Base-by-base conservation (phyloP, 371 early-diverging fungal species). In the Rhizopus microsporus region DNA sequence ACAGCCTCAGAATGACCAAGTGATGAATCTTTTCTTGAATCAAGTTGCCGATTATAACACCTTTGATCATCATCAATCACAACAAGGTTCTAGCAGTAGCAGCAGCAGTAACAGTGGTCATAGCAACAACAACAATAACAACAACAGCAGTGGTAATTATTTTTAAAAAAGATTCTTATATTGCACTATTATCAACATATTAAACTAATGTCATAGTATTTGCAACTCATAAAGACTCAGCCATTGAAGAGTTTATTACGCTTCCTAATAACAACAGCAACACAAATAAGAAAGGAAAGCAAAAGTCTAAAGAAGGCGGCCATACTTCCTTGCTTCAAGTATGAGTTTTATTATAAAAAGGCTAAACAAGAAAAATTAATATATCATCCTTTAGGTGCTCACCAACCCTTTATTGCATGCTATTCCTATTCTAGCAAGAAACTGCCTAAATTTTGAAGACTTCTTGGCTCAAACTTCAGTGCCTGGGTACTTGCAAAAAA, bases 321-420 rank as follows among this genome's bases (percentile, higher is more conserved):
- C 67, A 67, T 39, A 62, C 65, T 37, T 60, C 58, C 33, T 43
- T 72, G 35, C 52, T 68, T 17, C 65, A 72, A 39, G 69, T 72
- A 68, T 34, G 12, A 42, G n/a, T 33, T 43, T 13, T 49, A 16
- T 16, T 35, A 13, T 23, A 48, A 33, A 42, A 29, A 33, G 29
- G 9, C 8, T 9, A 15, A 51, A 42, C 10, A 31, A 49, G 16
- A 35, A 13, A 32, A 33, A 44, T 42, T 31, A 16, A 45, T 5
- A 7, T 45, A 45, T 37, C 1, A 8, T 2, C 30, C 32, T 48
- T 40, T 65, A 77, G 77, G 77, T 67, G 7, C 68, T 77, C 31
- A 71, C 74, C 7, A 80, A 80, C 47, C 80, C 80, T 43, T 61
- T 80, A 29, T 62, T 76, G 17, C 80, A 80, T 64, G 80, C 80